Evolutionary conservation across 1,284 basidiomycete genomes (phyloP).

Genomic region (Phellopilus nigrolimitatus): DNA sequence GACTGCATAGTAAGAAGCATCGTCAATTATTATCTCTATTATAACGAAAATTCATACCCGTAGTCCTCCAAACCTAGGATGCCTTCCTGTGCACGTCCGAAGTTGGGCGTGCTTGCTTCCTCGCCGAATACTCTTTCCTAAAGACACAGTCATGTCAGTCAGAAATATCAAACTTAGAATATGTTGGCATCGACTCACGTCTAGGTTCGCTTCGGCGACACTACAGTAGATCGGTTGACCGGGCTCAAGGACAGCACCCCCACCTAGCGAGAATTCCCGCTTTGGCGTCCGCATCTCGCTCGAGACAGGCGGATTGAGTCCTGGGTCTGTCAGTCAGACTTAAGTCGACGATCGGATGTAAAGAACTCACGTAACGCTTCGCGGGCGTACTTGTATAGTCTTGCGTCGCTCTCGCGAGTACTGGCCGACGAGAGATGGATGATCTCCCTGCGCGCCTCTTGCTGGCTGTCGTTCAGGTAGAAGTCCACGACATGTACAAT

Average conservation of each 20-base stretch:
- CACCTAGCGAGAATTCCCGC: constrained; percentile 26
- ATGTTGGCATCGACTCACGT: constrained; percentile 38
- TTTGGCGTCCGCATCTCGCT: constrained; percentile 40
- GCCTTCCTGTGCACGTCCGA: not conserved
- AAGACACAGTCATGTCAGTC: constrained; percentile 25
- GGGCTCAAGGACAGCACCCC: constrained; percentile 27
- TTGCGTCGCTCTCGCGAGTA: constrained; percentile 26
- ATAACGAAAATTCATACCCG: constrained; percentile 31
- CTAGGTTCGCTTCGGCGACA: constrained; percentile 39
- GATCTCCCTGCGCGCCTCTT: constrained; percentile 40
- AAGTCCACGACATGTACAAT: constrained; percentile 59
- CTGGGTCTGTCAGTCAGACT: constrained; percentile 12
- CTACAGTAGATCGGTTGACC: constrained; percentile 39
- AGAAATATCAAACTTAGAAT: not conserved
- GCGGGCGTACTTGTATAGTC: constrained; percentile 42
- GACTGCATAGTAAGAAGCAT: constrained; percentile 27
- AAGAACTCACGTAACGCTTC: constrained; percentile 47
- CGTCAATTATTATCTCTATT: not conserved
- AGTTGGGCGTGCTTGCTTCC: constrained; percentile 4
- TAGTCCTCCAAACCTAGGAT: constrained; percentile 31
- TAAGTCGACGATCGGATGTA: not conserved
- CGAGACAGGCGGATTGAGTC: constrained; percentile 25
- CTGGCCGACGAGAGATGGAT: constrained; percentile 30
- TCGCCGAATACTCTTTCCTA: constrained; percentile 29
- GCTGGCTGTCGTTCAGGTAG: constrained; percentile 45